These are phyloP conservation scores for Dimocarpus longan DNA, from an alignment of 345 rosid genomes.

Conservation along the genomic window DNA sequence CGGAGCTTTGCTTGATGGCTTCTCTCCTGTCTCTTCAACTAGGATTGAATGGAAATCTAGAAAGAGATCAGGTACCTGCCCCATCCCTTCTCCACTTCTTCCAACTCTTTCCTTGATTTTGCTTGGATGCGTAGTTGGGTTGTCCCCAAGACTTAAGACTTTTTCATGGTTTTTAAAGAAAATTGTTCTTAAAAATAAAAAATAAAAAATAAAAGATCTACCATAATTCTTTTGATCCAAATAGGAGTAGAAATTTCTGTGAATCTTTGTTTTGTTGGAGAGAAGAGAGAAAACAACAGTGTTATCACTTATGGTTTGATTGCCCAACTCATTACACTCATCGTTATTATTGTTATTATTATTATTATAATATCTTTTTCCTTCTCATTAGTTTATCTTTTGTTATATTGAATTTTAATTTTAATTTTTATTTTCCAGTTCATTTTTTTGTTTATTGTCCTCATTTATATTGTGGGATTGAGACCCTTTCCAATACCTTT, in stretches of 20 bases:
- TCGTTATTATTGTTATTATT: not conserved
- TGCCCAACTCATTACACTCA: conserved; percentile 13
- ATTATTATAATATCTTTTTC: not conserved
- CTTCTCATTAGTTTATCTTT: no score
- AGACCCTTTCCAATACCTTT: no score
- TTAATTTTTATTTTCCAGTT: not conserved
- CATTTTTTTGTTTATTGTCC: not conserved
- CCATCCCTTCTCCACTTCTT: not conserved
- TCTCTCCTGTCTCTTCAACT: conserved; percentile 68
- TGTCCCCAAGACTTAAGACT: not conserved
- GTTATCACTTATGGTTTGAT: conserved; percentile 5
- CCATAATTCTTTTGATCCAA: not conserved
- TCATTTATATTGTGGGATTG: no score
- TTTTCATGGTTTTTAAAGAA: not conserved
- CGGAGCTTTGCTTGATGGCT: conserved; percentile 52
- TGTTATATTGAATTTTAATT: not conserved
- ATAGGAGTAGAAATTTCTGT: not conserved
- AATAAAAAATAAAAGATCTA: not conserved
- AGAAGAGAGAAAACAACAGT: not conserved
- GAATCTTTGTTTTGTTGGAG: not conserved
- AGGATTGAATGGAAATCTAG: conserved; percentile 81
- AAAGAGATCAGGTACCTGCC: conserved; percentile 62
- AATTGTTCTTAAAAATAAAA: not conserved
- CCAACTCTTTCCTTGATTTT: not conserved
- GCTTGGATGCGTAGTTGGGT: no score